Conservation (phyloP, 2,329 filamentous ascomycete genomes). For the Neocatenulostroma microsporum region DNA sequence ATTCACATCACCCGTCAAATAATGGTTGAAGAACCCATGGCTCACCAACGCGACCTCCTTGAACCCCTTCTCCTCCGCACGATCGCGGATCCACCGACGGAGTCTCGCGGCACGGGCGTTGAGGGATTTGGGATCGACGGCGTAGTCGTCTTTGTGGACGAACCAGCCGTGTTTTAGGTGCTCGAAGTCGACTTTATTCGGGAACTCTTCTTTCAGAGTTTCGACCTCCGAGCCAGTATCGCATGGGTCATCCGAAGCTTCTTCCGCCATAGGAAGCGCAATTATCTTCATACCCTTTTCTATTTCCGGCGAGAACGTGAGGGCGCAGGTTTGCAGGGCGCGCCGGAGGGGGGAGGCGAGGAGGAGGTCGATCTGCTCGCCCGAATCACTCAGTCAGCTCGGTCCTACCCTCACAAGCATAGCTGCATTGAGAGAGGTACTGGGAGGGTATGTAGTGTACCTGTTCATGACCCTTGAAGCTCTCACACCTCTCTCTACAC, state of each 20-base stretch:
- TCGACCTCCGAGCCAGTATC: conserved; percentile 21
- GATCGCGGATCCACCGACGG: conserved; percentile 18
- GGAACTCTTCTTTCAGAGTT: conserved; percentile 16
- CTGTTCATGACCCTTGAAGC: conserved; percentile 20
- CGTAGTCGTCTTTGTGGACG: conserved; percentile 22
- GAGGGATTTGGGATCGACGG: conserved; percentile 17
- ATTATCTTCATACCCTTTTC: conserved; percentile 20
- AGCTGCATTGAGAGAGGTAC: not conserved
- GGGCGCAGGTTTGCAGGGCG: conserved; percentile 22
- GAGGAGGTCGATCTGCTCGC: conserved; percentile 25
- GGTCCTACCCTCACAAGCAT: too few relatives aligned
- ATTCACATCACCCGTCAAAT: conserved; percentile 22
- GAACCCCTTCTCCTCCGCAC: too few relatives aligned
- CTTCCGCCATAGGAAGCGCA: conserved; percentile 23
- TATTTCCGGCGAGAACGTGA: conserved; percentile 20
- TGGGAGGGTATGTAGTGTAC: conserved; percentile 9
- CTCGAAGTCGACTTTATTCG: conserved; percentile 19
- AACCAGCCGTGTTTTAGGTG: conserved; percentile 22
- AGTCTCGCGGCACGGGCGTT: conserved; percentile 20
- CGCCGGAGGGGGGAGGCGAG: conserved; percentile 24
- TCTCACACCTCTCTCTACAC: conserved; percentile 16
- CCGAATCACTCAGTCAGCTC: too few relatives aligned
- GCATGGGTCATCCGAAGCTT: conserved; percentile 19
- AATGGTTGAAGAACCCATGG: conserved; percentile 27
- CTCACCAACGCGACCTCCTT: conserved; percentile 24